Evolutionary conservation across 305 asterid genomes (phyloP).

Genomic region (Solanum hybrid): DNA sequence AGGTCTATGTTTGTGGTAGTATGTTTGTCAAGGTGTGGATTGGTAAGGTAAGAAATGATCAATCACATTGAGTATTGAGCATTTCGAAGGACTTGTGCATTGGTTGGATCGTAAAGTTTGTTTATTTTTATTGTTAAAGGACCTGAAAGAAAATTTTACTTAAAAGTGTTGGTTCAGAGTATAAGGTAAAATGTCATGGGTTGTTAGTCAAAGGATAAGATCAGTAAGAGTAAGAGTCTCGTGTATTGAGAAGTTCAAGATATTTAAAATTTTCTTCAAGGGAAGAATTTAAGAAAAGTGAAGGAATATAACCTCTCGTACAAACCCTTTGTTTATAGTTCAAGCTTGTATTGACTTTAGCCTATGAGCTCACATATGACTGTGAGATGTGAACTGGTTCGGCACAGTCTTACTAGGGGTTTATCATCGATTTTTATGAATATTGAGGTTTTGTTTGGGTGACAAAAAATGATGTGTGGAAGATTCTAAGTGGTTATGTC

Average conservation of each 20-base stretch:
- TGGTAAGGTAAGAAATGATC: neutral
- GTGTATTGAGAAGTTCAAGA: neutral
- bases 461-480: neutral
- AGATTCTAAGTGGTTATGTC: neutral
- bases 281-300: neutral
- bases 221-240: neutral
- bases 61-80: neutral
- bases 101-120: neutral
- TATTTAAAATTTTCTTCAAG: neutral
- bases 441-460: neutral
- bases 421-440: neutral
- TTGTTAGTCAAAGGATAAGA: neutral
- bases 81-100: neutral
- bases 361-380: neutral
- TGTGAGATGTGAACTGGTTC: neutral
- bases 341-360: neutral
- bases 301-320: neutral
- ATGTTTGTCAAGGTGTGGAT: neutral
- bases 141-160: neutral
- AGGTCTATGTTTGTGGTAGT: neutral
- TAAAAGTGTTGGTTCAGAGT: neutral
- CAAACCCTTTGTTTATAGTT: neutral
- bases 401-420: neutral
- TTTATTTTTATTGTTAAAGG: neutral
- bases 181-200: neutral